phyloP scores from a whole-genome alignment of 139 green algal species.

The Mesostigma viride region DNA sequence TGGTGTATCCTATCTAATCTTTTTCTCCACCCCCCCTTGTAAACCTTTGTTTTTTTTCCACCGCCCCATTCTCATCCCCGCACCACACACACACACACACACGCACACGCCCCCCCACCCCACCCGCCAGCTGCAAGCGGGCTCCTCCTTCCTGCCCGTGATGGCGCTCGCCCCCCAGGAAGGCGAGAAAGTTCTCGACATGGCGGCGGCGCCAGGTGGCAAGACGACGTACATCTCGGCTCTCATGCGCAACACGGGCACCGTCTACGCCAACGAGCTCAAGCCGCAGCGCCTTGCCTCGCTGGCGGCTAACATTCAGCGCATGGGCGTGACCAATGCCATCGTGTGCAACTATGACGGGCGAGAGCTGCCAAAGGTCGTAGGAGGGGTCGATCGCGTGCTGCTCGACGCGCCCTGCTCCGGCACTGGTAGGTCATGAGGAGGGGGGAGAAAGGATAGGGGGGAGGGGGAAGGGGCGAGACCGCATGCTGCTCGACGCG shows the following conservation, averaged over 20 bases:
- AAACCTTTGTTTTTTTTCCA: too few relatives aligned
- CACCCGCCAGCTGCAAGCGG: conserved; percentile 40
- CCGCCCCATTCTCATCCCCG: too few relatives aligned
- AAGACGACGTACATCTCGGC: conserved; percentile 95
- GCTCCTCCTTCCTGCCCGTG: conserved; percentile 89
- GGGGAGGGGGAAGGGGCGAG: too few relatives aligned
- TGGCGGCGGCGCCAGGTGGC: conserved; percentile 92
- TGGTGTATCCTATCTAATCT: too few relatives aligned
- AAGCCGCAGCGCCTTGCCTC: conserved; percentile 81
- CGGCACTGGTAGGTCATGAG: conserved; percentile 98
- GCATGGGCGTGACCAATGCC: conserved; percentile 89
- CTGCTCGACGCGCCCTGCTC: conserved; percentile 94
- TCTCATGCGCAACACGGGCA: conserved; percentile 89
- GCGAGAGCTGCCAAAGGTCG: conserved; percentile 47
- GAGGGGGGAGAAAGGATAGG: neutral
- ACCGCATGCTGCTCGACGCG: too few relatives aligned
- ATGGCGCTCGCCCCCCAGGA: conserved; percentile 90
- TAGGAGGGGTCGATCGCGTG: conserved; percentile 82
- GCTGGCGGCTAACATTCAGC: conserved; percentile 82
- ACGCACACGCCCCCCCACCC: too few relatives aligned
- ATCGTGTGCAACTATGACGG: conserved; percentile 93
- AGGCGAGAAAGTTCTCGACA: conserved; percentile 69
- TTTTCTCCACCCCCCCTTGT: too few relatives aligned
- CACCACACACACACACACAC: too few relatives aligned
- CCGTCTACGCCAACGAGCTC: conserved; percentile 94